These are phyloP conservation scores for Dioscorea zingiberensis DNA, from an alignment of 106 monocot genomes.

Conservation along the genomic window DNA sequence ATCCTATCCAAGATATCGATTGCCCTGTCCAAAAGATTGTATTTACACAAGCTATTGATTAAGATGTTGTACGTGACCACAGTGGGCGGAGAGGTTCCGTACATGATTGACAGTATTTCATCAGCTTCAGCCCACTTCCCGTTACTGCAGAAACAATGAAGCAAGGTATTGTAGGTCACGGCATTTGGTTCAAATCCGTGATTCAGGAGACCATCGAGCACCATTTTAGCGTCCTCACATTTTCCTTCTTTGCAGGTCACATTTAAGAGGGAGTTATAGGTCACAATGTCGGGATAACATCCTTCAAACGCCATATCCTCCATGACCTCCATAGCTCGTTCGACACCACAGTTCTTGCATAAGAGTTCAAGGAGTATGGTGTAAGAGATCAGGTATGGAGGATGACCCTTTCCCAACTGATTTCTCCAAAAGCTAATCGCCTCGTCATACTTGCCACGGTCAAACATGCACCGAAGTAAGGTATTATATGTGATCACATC, in stretches of 20 bases:
- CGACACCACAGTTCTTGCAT: conserved; percentile 53
- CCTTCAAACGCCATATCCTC: conserved; percentile 64
- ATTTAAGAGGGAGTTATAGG: conserved; percentile 64
- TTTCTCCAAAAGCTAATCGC: conserved; percentile 64
- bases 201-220: conserved; percentile 32
- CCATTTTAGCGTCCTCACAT: conserved; percentile 28
- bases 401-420: conserved; percentile 47
- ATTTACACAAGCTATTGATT: conserved; percentile 71
- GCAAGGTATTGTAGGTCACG: conserved; percentile 74
- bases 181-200: conserved; percentile 61
- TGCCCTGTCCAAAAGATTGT: conserved; percentile 47
- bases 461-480: conserved; percentile 53
- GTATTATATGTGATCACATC: conserved; percentile 75
- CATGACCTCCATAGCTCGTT: conserved; percentile 37
- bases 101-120: conserved; percentile 55
- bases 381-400: conserved; percentile 53
- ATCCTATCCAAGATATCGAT: conserved; percentile 63
- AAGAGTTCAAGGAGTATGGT: conserved; percentile 65
- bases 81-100: conserved; percentile 37
- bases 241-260: conserved; percentile 54
- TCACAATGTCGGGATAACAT: conserved; percentile 69
- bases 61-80: conserved; percentile 76
- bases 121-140: conserved; percentile 63
- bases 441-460: conserved; percentile 29
- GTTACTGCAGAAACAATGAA: conserved; percentile 50